These are phyloP conservation scores for Fusarium sp. DNA, from an alignment of 2,329 filamentous ascomycete genomes.

Conservation along the genomic window DNA sequence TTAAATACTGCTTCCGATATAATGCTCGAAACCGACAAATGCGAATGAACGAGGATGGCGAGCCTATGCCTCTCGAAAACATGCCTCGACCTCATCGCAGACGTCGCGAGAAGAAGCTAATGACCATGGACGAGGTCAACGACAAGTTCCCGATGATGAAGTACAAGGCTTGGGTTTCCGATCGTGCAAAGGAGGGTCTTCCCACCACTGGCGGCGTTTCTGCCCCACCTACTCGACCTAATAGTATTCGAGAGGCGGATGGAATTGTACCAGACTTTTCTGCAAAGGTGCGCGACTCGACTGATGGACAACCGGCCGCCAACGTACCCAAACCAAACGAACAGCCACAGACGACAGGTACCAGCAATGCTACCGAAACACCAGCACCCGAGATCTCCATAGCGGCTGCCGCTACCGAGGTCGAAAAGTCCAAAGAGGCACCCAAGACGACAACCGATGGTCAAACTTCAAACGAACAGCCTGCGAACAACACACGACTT, in stretches of 20 bases:
- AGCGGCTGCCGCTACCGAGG: constrained; percentile 33
- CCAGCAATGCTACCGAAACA: constrained; percentile 17
- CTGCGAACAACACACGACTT: constrained; percentile 47
- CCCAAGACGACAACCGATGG: constrained; percentile 35
- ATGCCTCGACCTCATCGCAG: constrained; percentile 88
- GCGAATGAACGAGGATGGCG: constrained; percentile 82
- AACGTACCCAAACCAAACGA: constrained; percentile 32
- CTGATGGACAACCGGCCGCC: constrained; percentile 55
- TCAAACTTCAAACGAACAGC: constrained; percentile 44
- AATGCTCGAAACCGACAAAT: constrained; percentile 91
- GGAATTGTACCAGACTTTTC: constrained; percentile 62
- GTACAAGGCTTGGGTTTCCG: constrained; percentile 94
- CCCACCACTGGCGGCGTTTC: constrained; percentile 87
- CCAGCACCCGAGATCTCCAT: constrained; percentile 34
- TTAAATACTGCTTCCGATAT: constrained; percentile 99
- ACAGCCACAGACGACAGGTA: constrained; percentile 38
- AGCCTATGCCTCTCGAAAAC: constrained; percentile 86
- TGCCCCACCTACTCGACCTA: constrained; percentile 76
- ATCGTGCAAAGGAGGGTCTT: constrained; percentile 84
- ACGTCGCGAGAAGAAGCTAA: constrained; percentile 95
- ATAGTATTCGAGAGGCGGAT: constrained; percentile 77
- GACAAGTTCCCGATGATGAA: constrained; percentile 95
- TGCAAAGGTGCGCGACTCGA: constrained; percentile 60
- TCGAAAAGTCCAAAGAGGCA: constrained; percentile 42
- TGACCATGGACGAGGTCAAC: constrained; percentile 99